A percentile compares a stretch with the other conserved stretches of the same genome.
These are phyloP conservation scores for Phaeophleospora eucalypticola DNA, from an alignment of 2,329 filamentous ascomycete species.

Conservation along the genomic window DNA sequence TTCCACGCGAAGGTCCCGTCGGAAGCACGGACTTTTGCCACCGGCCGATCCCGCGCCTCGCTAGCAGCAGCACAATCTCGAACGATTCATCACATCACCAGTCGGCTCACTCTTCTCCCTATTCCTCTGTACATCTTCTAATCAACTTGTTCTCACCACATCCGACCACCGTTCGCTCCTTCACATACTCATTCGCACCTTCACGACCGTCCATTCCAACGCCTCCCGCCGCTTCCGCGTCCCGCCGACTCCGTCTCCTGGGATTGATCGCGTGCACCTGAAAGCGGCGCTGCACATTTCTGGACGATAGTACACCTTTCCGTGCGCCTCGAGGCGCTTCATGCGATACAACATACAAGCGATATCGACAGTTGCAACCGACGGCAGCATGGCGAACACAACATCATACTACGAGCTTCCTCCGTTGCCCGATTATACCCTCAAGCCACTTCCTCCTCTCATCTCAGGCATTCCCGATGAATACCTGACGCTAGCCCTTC, in stretches of 20 bases:
- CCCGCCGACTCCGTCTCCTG: conserved; percentile 13
- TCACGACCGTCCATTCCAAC: neutral
- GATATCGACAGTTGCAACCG: conserved; percentile 2
- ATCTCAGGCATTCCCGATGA: conserved; percentile 77
- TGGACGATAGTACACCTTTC: neutral
- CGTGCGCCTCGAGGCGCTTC: conserved; percentile 10
- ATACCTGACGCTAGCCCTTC: conserved; percentile 69
- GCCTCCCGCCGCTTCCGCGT: neutral
- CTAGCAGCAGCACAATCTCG: conserved; percentile 2
- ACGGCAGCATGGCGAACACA: conserved; percentile 29
- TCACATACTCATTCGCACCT: conserved; percentile 3
- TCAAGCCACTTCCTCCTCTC: conserved; percentile 66
- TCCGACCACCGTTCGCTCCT: conserved; percentile 16
- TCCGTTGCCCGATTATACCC: conserved; percentile 76
- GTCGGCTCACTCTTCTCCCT: neutral
- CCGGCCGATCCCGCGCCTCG: neutral
- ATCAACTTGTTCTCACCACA: neutral
- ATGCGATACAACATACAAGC: conserved; percentile 9
- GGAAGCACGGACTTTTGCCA: neutral
- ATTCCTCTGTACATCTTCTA: neutral
- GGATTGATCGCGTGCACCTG: conserved; percentile 8
- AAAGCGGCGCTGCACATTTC: neutral
- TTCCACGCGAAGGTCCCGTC: neutral
- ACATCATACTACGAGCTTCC: conserved; percentile 64
- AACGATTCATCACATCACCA: conserved; percentile 7